Evolutionary conservation across 768 basidiomycete genomes (phyloP).

Genomic region (Tricholoma saponaceum): DNA sequence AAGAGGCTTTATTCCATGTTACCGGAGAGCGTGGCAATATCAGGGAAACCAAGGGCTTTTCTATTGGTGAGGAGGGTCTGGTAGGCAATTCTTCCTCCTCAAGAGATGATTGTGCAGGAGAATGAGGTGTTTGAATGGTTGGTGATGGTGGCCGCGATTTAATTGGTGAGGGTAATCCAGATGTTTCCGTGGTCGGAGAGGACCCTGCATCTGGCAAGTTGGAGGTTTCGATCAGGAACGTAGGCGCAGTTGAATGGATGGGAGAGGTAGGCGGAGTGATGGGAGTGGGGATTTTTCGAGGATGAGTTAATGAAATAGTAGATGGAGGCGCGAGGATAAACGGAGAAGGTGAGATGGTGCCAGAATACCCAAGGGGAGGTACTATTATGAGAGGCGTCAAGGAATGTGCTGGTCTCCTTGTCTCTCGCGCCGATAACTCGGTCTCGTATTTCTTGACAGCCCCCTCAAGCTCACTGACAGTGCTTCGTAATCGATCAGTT

Average conservation of each 20-base stretch:
- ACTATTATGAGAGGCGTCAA: conserved; percentile 12
- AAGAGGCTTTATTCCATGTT: no score
- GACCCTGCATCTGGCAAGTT: not conserved
- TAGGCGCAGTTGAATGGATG: conserved; percentile 5
- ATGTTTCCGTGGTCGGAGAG: not conserved
- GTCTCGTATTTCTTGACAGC: conserved; percentile 37
- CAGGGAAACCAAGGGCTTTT: not conserved
- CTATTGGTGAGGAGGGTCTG: not conserved
- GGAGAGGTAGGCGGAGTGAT: conserved; percentile 20
- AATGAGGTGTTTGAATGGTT: not conserved
- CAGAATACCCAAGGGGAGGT: conserved; percentile 4
- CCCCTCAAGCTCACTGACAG: conserved; percentile 47
- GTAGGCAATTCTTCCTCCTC: not conserved
- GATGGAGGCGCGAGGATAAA: not conserved
- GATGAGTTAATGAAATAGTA: not conserved
- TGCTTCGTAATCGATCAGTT: conserved; percentile 42
- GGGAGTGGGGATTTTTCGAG: conserved; percentile 6
- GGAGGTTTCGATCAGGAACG: not conserved
- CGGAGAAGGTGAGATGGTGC: conserved; percentile 1
- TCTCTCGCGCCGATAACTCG: conserved; percentile 6
- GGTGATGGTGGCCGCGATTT: not conserved
- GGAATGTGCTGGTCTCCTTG: conserved; percentile 6
- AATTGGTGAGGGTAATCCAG: not conserved
- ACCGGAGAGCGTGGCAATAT: not conserved
- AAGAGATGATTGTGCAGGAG: not conserved